Evolutionary conservation across 2,329 filamentous ascomycete species (phyloP).

Genomic region (Talaromyces sp.): DNA sequence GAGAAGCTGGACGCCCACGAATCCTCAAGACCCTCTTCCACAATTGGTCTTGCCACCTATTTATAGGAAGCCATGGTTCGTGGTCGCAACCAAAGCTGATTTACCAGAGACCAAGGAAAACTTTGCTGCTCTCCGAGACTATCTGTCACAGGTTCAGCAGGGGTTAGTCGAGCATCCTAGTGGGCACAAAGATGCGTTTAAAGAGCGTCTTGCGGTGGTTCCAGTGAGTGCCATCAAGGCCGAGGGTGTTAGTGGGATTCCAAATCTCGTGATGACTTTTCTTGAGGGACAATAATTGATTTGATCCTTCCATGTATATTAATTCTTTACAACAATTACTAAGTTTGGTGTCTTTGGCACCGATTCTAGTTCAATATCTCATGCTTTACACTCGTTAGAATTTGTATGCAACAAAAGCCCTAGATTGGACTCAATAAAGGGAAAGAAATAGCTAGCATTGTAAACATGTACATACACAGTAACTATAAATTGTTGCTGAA

Average conservation of each 20-base stretch:
- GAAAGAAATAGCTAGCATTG: too few species aligned
- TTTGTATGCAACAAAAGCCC: too few species aligned
- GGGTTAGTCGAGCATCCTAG: constrained; percentile 71
- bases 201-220: constrained; percentile 59
- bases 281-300: constrained; percentile 34
- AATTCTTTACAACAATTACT: too few species aligned
- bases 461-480: too few species aligned
- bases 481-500: too few species aligned
- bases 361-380: too few species aligned
- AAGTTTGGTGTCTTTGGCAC: too few species aligned
- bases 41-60: constrained; percentile 65
- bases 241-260: constrained; percentile 68
- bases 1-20: constrained; percentile 60
- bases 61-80: constrained; percentile 94
- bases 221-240: constrained; percentile 88
- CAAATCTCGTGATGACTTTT: constrained; percentile 43
- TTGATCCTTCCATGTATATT: neutral
- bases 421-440: too few species aligned
- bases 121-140: constrained; percentile 66
- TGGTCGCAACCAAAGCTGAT: constrained; percentile 91
- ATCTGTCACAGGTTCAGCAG: constrained; percentile 65
- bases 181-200: constrained; percentile 65
- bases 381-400: too few species aligned
- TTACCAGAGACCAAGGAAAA: constrained; percentile 74
- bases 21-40: constrained; percentile 38